Base-by-base conservation (phyloP, 352 stramenopile species). In the Phytophthora hibernalis region DNA sequence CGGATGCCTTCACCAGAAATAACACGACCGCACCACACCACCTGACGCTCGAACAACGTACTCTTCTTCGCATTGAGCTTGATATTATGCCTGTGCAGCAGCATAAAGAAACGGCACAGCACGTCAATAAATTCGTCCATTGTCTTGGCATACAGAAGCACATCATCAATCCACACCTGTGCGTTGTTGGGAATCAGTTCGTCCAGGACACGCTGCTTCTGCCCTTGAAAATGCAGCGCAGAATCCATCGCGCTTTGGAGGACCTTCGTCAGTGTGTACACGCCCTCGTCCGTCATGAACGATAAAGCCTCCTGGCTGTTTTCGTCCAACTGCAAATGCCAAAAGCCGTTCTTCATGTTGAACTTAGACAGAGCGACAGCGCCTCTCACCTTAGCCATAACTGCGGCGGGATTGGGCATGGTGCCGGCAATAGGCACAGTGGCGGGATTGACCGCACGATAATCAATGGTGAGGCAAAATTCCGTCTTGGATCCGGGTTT, bases 91-190 rank as follows among this genome's bases (percentile, higher is more conserved):
- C 43, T 40, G 11, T 26, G n/a, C 2, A 74, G 15, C 1, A 74
- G 26, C 21, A 33, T 13, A 26, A 68, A 72, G 57, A 64, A 77
- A 31, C 48, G 13, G 11, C 45, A 16, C 1, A 72, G 53, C 1
- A 57, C 35, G 28, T 45, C 30, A 47, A 68, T 44, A 53, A 61
- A 77, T 37, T 50, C 43, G 3, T 56, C 47, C 16, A 30, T n/a
- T 20, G 43, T 56, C 33, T 68, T 49, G 6, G 49, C 54, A 16
- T 57, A 78, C 6, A 78, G 2, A 16, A 75, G 33, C 15, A 71
- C 51, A 22, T 77, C 64, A 52, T 71, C 69, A 35, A 77, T 66
- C 55, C 69, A 77, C 12, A 71, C 45, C 40, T 68, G 20, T 11
- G 28, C 37, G n/a, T 70, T 54, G 18, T 64, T 30, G 7, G 55